Evolutionary conservation across 495 filamentous ascomycete genomes (phyloP).

Genomic region (Penicillium bovifimosum): DNA sequence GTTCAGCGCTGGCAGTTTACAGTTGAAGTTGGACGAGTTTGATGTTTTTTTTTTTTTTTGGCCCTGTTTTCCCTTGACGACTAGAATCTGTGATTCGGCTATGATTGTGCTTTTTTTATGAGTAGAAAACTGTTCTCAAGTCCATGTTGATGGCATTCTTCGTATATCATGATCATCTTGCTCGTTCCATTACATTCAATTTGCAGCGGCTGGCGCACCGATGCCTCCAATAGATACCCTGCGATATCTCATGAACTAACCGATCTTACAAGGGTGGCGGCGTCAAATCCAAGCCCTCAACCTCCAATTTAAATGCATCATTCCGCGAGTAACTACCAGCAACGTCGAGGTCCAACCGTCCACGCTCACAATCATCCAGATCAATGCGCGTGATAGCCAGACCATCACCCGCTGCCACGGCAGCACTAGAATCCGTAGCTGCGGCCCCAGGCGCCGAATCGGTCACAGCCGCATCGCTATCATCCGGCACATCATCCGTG

Average conservation of each 20-base stretch:
- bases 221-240: not conserved
- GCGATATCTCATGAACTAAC: not conserved
- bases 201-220: not conserved
- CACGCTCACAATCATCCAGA: constrained; percentile 59
- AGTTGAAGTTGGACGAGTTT: not conserved
- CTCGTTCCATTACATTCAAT: not conserved
- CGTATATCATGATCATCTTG: not conserved
- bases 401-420: constrained; percentile 18
- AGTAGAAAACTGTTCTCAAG: not conserved
- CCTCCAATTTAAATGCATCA: constrained; percentile 73
- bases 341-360: constrained; percentile 61
- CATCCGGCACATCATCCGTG: constrained; percentile 44
- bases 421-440: not conserved
- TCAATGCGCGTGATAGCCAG: constrained; percentile 49
- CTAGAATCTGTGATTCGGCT: constrained; percentile 4
- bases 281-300: constrained; percentile 67
- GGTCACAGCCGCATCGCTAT: constrained; percentile 8
- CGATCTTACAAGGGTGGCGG: constrained; percentile 46
- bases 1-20: not conserved
- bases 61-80: not conserved
- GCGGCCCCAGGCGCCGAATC: not conserved
- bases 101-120: not conserved
- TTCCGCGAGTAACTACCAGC: constrained; percentile 77
- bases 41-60: not conserved
- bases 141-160: not conserved